These are phyloP conservation scores for Fagus sylvatica DNA, from an alignment of 306 rosid species.

Conservation along the genomic window DNA sequence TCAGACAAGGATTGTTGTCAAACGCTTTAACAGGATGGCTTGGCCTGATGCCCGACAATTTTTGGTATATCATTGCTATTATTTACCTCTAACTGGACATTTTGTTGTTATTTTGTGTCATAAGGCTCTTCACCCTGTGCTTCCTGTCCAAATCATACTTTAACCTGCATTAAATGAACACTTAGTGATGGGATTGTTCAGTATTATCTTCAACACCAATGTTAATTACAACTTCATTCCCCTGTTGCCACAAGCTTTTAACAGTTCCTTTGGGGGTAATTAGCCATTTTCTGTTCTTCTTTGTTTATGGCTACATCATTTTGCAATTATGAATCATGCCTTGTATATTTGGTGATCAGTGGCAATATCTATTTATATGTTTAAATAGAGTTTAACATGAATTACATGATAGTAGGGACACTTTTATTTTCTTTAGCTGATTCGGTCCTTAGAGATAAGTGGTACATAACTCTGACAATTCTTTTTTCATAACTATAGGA, in stretches of 20 bases:
- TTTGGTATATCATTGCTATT: slow-evolving; percentile 45
- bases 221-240: background rate
- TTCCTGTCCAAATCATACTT: slow-evolving; percentile 3
- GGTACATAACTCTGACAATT: background rate
- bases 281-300: background rate
- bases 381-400: background rate
- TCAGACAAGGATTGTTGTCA: slow-evolving; percentile 75
- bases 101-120: background rate
- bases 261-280: background rate
- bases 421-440: background rate
- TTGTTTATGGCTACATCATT: background rate
- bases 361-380: slow-evolving; percentile 1
- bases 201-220: background rate
- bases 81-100: background rate
- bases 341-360: background rate
- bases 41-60: slow-evolving; percentile 82
- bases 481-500: slow-evolving; percentile 43
- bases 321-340: background rate
- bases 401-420: background rate
- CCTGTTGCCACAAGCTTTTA: background rate
- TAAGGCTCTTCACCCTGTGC: background rate
- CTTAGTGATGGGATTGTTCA: background rate
- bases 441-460: slow-evolving; percentile 2
- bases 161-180: slow-evolving; percentile 15
- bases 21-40: slow-evolving; percentile 78